Evolutionary conservation across 192 early-diverging fungal species (phyloP), one percentile per base, ranked within the genome.

Genomic region (Coemansia sp.): DNA sequence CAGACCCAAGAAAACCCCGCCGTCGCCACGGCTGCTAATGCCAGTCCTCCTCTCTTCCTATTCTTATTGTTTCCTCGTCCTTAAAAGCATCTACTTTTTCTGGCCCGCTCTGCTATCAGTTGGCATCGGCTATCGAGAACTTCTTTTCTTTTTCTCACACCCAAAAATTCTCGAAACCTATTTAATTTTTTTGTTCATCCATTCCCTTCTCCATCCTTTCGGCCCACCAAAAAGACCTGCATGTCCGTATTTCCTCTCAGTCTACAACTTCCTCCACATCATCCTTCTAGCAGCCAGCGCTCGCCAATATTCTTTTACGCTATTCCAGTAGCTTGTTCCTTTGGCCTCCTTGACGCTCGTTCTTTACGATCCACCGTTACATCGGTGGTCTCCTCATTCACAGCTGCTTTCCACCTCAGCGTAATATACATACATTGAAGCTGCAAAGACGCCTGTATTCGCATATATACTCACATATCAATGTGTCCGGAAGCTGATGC

Each of bases 101-200:
- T 40, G 38, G 38, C 38, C 38, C 11, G 38, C 11, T 40, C 38
- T 40, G 38, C 11, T 40, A 40, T 40, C 38, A 40, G 11, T 13
- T 1, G 11, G 38, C 11, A 40, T 34, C 34, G 15, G 15, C 54
- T 56, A 56, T 35, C 54, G 54, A 56, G 9, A 56, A 29, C 25
- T 53, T 53, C 50, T 53, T 53, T 53, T 53, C 50, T 53, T 32
- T 32, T 54, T 54, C 32, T 54, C 32, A 54, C 25, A 54, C 52
- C 52, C 52, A 32, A 29, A 54, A 54, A 54, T 23, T 35, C 7
- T 56, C 54, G 22, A 56, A 35, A 56, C 29, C 33, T 56, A 56
- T 35, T 29, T 29, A 54, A 54, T 29, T 54, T 32, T 32, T 34
- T 56, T 56, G 33, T 35, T 34, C 9, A 23, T 35, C n/a, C 54